A percentile compares a stretch with the other conserved stretches of the same genome.
These are phyloP conservation scores for Psilocybe mexicana DNA, from an alignment of 1,284 basidiomycete species.

Conservation along the genomic window DNA sequence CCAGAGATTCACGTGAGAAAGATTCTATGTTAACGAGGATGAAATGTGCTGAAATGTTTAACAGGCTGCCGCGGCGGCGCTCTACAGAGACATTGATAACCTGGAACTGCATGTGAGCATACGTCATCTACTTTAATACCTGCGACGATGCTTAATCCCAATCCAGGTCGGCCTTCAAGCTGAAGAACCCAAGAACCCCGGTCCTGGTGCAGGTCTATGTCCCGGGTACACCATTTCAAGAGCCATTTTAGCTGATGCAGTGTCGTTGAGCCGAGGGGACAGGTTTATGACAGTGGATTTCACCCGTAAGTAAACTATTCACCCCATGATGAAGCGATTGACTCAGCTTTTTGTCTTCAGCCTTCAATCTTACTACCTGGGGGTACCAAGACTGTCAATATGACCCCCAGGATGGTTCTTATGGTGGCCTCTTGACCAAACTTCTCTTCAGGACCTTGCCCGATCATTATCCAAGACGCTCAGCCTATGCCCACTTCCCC, in stretches of 20 bases:
- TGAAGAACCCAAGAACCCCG: conserved; percentile 70
- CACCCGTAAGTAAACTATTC: conserved; percentile 48
- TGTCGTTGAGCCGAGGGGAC: conserved; percentile 71
- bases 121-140: not conserved
- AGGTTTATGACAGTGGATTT: conserved; percentile 80
- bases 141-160: not conserved
- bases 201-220: conserved; percentile 79
- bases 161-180: conserved; percentile 69
- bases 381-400: conserved; percentile 72
- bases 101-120: conserved; percentile 67
- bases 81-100: conserved; percentile 77
- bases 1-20: conserved; percentile 55
- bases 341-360: conserved; percentile 31
- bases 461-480: conserved; percentile 59
- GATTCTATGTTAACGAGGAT: conserved; percentile 1
- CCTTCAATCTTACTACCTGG: conserved; percentile 74
- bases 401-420: conserved; percentile 66
- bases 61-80: conserved; percentile 61
- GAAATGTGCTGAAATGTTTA: not conserved
- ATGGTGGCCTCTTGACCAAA: conserved; percentile 71
- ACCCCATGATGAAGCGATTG: not conserved
- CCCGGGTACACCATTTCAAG: conserved; percentile 88
- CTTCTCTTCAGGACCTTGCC: conserved; percentile 74
- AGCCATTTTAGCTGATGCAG: conserved; percentile 83
- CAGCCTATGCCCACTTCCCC: conserved; percentile 66